Evolutionary conservation across 495 filamentous ascomycete genomes (phyloP), one percentile per base, ranked within the genome.

Genomic region (Annulohypoxylon moriforme): DNA sequence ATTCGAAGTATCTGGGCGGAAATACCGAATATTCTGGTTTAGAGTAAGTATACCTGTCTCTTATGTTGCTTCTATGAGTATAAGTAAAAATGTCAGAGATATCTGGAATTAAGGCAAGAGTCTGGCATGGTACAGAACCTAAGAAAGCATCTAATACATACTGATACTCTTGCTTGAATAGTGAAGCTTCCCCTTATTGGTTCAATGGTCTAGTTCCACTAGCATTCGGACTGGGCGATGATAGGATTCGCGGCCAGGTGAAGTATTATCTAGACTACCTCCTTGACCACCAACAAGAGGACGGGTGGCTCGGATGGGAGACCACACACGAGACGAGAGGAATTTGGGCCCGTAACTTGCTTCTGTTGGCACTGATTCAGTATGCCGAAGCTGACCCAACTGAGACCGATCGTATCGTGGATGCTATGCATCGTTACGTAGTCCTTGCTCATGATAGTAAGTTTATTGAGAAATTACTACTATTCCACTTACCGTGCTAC

Each of bases 301-400:
- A 90, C 75, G 89, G 89, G 5, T 91, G 89, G 89, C 74, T 91
- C 36, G 88, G 89, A 2, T 87, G 84, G 1, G 89, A 90, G 75
- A 84, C 79, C 0, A 79, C 61, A 2, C 70, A 65, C 4, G 69
- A 75, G 16, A 74, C 76, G 10, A 77, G 88, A 27, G 83, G 85
- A 40, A 79, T 90, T 58, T 89, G 87, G 89, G 87, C 81, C 4
- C 79, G 87, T 7, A 85, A 78, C 44, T 67, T 76, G 13, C 77
- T 85, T 20, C 71, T 89, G 1, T 82, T 86, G 20, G 77, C 71
- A 10, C 67, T 77, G 36, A 75, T 75, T 29, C 77, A 79, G 60
- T 79, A 89, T 11, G 87, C 84, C 13, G 70, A 88, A 70, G 84
- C 82, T 7, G 81, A 86, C 57, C 55, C 74, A 40, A 76, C 74